Percentiles rank a stretch among this genome's conserved stretches.
Evolutionary conservation across 2,329 filamentous ascomycete genomes (phyloP).

Genomic region (Chrysoporthe austroafricana): DNA sequence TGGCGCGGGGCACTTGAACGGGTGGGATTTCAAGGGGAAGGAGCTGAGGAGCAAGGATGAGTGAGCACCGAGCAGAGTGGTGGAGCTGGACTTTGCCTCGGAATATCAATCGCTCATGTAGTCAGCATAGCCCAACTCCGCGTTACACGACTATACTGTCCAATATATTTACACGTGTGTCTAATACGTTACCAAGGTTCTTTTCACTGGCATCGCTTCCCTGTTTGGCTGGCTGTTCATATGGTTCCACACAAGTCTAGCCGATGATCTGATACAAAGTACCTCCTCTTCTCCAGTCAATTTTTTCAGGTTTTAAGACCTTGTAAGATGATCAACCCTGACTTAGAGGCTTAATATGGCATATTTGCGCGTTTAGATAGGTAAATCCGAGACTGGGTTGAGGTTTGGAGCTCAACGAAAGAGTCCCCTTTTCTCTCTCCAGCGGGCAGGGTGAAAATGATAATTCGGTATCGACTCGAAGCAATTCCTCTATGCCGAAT

Average conservation of each 20-base stretch:
- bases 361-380: too few relatives aligned
- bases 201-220: background rate
- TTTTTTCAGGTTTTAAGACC: too few relatives aligned
- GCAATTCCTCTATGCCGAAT: background rate
- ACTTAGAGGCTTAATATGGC: too few relatives aligned
- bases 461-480: background rate
- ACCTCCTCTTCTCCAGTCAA: too few relatives aligned
- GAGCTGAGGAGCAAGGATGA: slow-evolving; percentile 33
- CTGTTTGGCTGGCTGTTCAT: background rate
- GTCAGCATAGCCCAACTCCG: too few relatives aligned
- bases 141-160: background rate
- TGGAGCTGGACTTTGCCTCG: background rate
- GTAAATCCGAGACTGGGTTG: too few relatives aligned
- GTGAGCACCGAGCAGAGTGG: slow-evolving; percentile 9
- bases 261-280: too few relatives aligned
- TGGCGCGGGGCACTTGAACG: slow-evolving; percentile 69
- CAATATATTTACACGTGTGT: background rate
- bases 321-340: too few relatives aligned
- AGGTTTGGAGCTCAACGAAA: too few relatives aligned
- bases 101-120: too few relatives aligned
- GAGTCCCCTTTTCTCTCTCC: too few relatives aligned
- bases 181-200: background rate
- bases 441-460: too few relatives aligned
- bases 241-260: background rate
- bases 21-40: slow-evolving; percentile 61